A percentile compares a stretch with the other conserved stretches of the same genome.
Evolutionary conservation across 768 basidiomycete species (phyloP).

Genomic region (Phylloporus arenicola): DNA sequence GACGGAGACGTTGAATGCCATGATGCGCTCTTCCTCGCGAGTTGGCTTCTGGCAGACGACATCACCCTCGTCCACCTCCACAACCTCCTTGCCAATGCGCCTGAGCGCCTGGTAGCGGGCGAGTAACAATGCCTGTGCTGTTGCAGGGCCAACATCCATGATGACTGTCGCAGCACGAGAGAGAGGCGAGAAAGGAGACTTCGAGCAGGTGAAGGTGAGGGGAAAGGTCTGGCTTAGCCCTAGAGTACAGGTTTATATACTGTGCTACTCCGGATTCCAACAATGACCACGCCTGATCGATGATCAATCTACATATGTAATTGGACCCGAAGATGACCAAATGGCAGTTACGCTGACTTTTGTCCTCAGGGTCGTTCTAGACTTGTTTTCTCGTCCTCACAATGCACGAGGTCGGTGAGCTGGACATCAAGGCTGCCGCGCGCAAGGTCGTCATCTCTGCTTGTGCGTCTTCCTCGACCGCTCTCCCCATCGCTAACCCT

Average conservation of each 20-base stretch:
- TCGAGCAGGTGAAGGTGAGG: too few species aligned
- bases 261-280: too few species aligned
- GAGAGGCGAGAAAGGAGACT: too few species aligned
- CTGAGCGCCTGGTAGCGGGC: slow-evolving; percentile 4
- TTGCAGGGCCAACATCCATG: neutral
- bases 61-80: slow-evolving; percentile 6
- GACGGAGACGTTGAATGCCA: slow-evolving; percentile 4
- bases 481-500: neutral
- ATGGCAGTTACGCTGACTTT: too few species aligned
- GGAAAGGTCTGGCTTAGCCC: too few species aligned
- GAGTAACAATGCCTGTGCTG: neutral
- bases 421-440: neutral
- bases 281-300: too few species aligned
- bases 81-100: neutral
- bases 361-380: too few species aligned
- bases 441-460: slow-evolving; percentile 9
- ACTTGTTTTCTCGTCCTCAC: neutral
- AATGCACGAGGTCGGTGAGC: neutral
- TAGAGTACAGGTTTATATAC: too few species aligned
- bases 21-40: slow-evolving; percentile 12
- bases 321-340: too few species aligned
- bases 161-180: too few species aligned
- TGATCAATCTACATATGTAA: too few species aligned
- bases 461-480: slow-evolving; percentile 3
- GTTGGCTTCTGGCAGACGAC: slow-evolving; percentile 11